Conservation (phyloP, 139 green algal species). For the Choricystis sp. region DNA sequence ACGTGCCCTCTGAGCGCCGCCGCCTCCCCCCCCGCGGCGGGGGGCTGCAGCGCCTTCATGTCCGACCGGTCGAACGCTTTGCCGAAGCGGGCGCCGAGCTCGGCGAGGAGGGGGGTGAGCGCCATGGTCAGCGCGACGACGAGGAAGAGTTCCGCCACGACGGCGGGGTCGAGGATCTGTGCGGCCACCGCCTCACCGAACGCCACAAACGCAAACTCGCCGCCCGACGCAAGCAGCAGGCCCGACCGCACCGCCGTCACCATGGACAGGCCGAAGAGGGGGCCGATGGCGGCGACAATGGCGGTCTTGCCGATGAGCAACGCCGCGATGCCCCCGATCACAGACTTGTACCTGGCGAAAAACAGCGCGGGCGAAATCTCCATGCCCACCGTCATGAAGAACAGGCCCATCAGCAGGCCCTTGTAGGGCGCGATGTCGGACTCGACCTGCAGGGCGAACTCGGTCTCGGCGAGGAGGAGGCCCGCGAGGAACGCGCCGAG, state of each 20-base stretch:
- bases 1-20: constrained; percentile 77
- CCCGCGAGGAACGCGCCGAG: constrained; percentile 96
- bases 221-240: constrained; percentile 78
- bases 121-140: constrained; percentile 94
- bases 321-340: constrained; percentile 51
- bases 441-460: constrained; percentile 94
- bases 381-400: constrained; percentile 99
- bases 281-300: constrained; percentile 63
- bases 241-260: constrained; percentile 48
- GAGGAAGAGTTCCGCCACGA: constrained; percentile 82
- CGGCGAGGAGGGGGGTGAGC: constrained; percentile 83
- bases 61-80: constrained; percentile 65
- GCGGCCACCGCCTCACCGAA: constrained; percentile 68
- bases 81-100: constrained; percentile 55
- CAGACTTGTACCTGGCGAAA: constrained; percentile 38
- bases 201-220: constrained; percentile 98
- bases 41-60: constrained; percentile 54
- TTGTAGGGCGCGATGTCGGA: constrained; percentile 95
- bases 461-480: constrained; percentile 93
- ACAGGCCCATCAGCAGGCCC: constrained; percentile 95
- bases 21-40: constrained; percentile 47
- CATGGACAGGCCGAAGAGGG: constrained; percentile 63
- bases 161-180: constrained; percentile 27
- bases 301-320: constrained; percentile 70
- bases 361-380: constrained; percentile 54